Conservation (phyloP, 495 filamentous ascomycete species). For the Tuber microsphaerosporum region DNA sequence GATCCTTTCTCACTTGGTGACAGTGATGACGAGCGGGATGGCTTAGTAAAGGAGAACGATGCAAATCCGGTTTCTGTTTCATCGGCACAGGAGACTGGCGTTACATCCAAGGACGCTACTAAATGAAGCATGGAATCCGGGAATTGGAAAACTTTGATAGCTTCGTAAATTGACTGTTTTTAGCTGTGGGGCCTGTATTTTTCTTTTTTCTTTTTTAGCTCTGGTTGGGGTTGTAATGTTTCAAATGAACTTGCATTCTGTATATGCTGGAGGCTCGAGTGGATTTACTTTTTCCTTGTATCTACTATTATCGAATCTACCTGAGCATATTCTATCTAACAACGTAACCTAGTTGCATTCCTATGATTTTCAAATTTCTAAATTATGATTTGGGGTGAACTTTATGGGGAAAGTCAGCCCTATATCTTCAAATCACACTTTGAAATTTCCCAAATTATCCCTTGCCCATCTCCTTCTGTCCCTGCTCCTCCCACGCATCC, state of each 20-base stretch:
- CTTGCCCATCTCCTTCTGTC: too few relatives aligned
- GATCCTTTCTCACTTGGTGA: slow-evolving; percentile 96
- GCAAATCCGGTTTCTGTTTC: slow-evolving; percentile 20
- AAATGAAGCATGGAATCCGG: background rate
- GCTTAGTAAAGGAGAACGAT: slow-evolving; percentile 55
- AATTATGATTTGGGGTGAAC: too few relatives aligned
- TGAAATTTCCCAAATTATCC: too few relatives aligned
- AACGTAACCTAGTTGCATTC: background rate
- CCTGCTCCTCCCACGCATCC: background rate
- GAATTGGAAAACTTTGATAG: background rate
- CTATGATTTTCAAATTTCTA: too few relatives aligned
- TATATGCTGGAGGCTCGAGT: background rate
- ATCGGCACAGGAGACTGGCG: slow-evolving; percentile 23
- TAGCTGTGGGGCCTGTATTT: background rate
- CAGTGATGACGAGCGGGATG: slow-evolving; percentile 87
- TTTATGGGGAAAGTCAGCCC: too few relatives aligned
- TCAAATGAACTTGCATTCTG: background rate
- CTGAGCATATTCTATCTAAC: background rate
- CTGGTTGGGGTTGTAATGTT: background rate
- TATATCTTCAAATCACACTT: too few relatives aligned
- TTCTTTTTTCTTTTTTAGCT: background rate
- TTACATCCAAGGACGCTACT: slow-evolving; percentile 11
- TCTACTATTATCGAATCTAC: background rate
- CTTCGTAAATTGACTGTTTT: background rate
- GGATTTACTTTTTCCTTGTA: background rate